Evolutionary conservation across 1,284 basidiomycete genomes (phyloP).

Genomic region (Austroboletus niveus): DNA sequence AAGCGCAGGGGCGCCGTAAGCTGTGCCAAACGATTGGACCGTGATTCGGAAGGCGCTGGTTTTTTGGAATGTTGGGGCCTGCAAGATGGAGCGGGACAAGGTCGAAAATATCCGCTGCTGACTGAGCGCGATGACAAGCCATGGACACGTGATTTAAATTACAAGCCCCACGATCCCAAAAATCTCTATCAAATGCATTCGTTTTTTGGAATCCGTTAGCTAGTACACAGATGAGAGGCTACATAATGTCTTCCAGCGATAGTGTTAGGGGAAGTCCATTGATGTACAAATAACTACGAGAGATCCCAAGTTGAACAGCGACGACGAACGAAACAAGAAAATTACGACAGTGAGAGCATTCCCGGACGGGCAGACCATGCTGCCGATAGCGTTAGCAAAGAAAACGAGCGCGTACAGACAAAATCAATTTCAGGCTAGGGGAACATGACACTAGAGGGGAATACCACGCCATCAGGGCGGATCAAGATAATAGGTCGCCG

Average conservation of each 20-base stretch:
- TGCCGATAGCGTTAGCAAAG: constrained; percentile 29
- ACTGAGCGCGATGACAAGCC: no score
- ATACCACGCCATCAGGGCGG: constrained; percentile 85
- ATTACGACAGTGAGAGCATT: constrained; percentile 21
- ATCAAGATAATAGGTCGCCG: constrained; percentile 82
- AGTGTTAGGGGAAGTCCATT: constrained; percentile 27
- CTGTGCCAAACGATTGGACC: neutral
- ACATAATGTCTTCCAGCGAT: constrained; percentile 29
- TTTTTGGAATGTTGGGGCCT: neutral
- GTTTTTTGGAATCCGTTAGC: constrained; percentile 17
- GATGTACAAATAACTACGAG: constrained; percentile 34
- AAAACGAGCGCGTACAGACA: constrained; percentile 8
- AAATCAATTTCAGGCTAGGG: constrained; percentile 45
- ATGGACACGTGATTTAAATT: neutral
- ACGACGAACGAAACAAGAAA: constrained; percentile 12
- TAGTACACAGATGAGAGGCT: constrained; percentile 31
- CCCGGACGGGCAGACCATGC: constrained; percentile 30
- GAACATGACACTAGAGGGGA: constrained; percentile 86
- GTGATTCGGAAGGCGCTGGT: neutral
- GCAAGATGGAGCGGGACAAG: neutral
- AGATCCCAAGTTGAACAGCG: constrained; percentile 32
- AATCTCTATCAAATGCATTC: constrained; percentile 20
- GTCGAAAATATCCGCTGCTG: no score
- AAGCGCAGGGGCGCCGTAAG: constrained; percentile 14
- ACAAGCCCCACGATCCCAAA: constrained; percentile 3